A percentile compares a stretch with the other conserved stretches of the same genome.
Conservation (phyloP, 106 monocot genomes). For the Dendrobium chrysotoxum region DNA sequence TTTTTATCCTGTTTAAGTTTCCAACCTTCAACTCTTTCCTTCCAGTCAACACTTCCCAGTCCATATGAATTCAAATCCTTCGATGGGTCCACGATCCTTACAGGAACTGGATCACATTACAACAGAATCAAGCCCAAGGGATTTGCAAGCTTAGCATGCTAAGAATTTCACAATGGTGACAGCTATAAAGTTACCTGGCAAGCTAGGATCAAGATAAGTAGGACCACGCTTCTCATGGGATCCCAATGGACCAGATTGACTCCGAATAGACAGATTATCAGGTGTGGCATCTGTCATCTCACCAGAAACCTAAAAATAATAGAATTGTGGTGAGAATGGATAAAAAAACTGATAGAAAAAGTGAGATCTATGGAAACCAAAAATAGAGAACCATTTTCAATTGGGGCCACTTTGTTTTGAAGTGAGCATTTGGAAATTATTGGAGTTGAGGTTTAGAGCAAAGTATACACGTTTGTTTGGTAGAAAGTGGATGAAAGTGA, state of each 20-base stretch:
- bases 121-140: slow-evolving; percentile 1
- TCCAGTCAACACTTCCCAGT: slow-evolving; percentile 85
- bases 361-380: neutral
- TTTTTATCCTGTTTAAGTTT: slow-evolving; percentile 85
- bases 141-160: neutral
- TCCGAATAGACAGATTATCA: slow-evolving; percentile 67
- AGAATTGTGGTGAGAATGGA: neutral
- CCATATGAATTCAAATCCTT: slow-evolving; percentile 96
- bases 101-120: slow-evolving; percentile 59
- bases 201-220: slow-evolving; percentile 76
- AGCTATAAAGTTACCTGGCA: slow-evolving; percentile 46
- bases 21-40: slow-evolving; percentile 95
- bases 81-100: slow-evolving; percentile 93
- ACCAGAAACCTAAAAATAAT: slow-evolving; percentile 63
- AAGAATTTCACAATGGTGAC: neutral
- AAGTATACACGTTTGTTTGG: neutral
- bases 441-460: neutral
- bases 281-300: slow-evolving; percentile 88
- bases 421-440: neutral
- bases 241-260: slow-evolving; percentile 18
- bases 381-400: neutral
- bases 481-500: neutral
- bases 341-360: neutral
- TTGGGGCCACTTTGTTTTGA: neutral
- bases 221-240: slow-evolving; percentile 16